Evolutionary conservation across 148 eudicot genomes (phyloP).

Genomic region (Rhododendron kiyosumense): DNA sequence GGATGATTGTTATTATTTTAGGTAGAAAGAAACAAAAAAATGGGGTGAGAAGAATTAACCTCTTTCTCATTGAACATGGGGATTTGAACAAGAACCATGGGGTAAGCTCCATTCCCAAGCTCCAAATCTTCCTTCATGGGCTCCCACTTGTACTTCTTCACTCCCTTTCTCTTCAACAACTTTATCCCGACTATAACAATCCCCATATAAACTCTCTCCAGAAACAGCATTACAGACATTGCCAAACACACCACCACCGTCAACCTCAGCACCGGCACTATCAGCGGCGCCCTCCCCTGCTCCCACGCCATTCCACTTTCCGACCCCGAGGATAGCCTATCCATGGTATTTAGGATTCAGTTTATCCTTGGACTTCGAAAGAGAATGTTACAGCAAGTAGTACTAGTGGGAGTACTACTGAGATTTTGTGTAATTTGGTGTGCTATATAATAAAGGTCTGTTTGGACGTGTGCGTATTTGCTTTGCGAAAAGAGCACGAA

Average conservation of each 20-base stretch:
- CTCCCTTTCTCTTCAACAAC: slow-evolving; percentile 46
- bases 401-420: background rate
- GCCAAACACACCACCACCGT: slow-evolving; percentile 40
- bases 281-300: slow-evolving; percentile 38
- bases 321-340: background rate
- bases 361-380: background rate
- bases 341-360: background rate
- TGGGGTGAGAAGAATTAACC: slow-evolving; percentile 23
- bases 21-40: background rate
- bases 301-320: slow-evolving; percentile 45
- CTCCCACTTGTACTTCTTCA: slow-evolving; percentile 56
- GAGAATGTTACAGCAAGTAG: background rate
- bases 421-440: background rate
- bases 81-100: slow-evolving; percentile 72
- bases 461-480: background rate
- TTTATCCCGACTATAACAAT: slow-evolving; percentile 40
- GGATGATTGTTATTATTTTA: background rate
- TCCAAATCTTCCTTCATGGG: slow-evolving; percentile 66
- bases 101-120: slow-evolving; percentile 48
- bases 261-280: slow-evolving; percentile 45
- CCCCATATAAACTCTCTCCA: slow-evolving; percentile 69
- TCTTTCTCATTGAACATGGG: slow-evolving; percentile 78
- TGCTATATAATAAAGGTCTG: background rate
- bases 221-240: slow-evolving; percentile 58
- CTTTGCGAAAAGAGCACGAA: slow-evolving; percentile 15